phyloP scores from a whole-genome alignment of 2,329 filamentous ascomycete genomes.

The Pezicula rhizophila region DNA sequence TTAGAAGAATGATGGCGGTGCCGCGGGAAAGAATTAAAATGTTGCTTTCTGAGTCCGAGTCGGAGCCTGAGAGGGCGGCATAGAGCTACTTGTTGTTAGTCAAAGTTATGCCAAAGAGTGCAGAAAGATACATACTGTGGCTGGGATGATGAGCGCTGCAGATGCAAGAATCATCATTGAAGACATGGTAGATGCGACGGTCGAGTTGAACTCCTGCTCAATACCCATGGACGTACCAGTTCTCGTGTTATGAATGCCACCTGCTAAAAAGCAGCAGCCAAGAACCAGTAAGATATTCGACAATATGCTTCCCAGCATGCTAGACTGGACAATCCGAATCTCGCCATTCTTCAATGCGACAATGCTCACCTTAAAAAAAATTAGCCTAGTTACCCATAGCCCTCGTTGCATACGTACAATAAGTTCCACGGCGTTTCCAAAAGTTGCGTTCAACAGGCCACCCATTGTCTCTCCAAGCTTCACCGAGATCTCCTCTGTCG shows the following conservation, averaged over 20 bases:
- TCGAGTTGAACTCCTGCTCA: constrained; percentile 69
- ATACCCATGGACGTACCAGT: constrained; percentile 48
- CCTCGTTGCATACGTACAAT: constrained; percentile 34
- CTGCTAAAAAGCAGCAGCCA: constrained; percentile 74
- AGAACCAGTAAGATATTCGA: constrained; percentile 89
- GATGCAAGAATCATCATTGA: constrained; percentile 68
- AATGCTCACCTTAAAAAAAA: constrained; percentile 66
- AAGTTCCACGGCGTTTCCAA: constrained; percentile 50
- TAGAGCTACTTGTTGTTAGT: constrained; percentile 46
- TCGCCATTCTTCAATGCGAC: constrained; percentile 79
- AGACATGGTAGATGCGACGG: constrained; percentile 72
- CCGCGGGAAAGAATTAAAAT: constrained; percentile 68
- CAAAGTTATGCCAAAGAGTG: not conserved
- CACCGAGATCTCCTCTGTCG: constrained; percentile 49
- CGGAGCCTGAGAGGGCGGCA: constrained; percentile 47
- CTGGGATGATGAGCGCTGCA: constrained; percentile 71
- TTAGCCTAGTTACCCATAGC: not conserved
- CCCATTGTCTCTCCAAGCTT: constrained; percentile 52
- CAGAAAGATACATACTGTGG: constrained; percentile 40
- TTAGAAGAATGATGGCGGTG: constrained; percentile 67
- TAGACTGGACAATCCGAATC: constrained; percentile 94
- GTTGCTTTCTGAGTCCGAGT: constrained; percentile 41
- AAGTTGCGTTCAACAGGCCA: constrained; percentile 45
- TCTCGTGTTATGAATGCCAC: constrained; percentile 59
- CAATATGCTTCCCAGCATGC: constrained; percentile 92